Conservation (phyloP, 2,329 filamentous ascomycete species). For the Alternaria sp. region DNA sequence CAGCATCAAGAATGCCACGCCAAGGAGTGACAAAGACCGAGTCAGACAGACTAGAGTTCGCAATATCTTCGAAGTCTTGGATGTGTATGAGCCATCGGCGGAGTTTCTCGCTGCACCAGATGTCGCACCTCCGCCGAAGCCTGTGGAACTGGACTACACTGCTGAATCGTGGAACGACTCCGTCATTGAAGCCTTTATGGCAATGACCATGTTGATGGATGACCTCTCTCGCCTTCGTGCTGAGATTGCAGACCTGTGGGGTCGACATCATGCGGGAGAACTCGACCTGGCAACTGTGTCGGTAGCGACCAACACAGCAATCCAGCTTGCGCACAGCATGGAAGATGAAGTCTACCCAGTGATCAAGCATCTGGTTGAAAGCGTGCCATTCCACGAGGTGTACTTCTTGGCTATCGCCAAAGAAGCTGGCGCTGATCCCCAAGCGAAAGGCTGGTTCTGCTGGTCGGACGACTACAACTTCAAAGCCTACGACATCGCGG, state of each 20-base stretch:
- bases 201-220: neutral
- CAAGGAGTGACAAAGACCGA: neutral
- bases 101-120: neutral
- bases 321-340: neutral
- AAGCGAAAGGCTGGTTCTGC: neutral
- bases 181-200: neutral
- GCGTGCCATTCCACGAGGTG: neutral
- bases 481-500: neutral
- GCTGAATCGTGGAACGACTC: neutral
- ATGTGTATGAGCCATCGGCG: neutral
- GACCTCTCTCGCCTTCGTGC: neutral
- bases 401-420: neutral
- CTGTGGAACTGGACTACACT: neutral
- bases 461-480: neutral
- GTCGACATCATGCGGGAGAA: neutral
- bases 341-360: neutral
- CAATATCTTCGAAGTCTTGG: neutral
- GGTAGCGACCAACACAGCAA: neutral
- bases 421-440: neutral
- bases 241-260: neutral
- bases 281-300: neutral
- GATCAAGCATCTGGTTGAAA: neutral
- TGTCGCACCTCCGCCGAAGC: accelerated
- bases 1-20: neutral
- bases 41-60: neutral